Evolutionary conservation across 495 filamentous ascomycete genomes (phyloP).

Genomic region (Aspergillus homomorphus): DNA sequence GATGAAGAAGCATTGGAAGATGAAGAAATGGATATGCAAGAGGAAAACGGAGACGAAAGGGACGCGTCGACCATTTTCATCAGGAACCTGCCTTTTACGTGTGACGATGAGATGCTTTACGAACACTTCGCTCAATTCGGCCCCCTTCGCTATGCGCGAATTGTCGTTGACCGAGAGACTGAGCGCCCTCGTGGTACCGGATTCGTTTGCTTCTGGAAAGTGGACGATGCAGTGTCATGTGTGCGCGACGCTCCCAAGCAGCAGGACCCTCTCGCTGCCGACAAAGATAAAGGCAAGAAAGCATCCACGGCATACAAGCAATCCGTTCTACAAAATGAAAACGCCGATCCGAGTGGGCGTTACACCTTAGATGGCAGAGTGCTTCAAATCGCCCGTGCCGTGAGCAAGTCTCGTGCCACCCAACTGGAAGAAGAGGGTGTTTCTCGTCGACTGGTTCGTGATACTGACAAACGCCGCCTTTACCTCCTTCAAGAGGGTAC

Average conservation of each 20-base stretch:
- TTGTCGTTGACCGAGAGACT: constrained; percentile 80
- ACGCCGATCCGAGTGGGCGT: constrained; percentile 67
- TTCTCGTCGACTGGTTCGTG: constrained; percentile 60
- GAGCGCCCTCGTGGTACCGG: constrained; percentile 86
- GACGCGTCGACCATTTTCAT: constrained; percentile 81
- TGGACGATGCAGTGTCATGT: constrained; percentile 68
- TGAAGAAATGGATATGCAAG: constrained; percentile 49
- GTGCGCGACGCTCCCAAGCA: constrained; percentile 66
- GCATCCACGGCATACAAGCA: constrained; percentile 50
- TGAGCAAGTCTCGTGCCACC: constrained; percentile 72
- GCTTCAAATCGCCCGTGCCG: constrained; percentile 78
- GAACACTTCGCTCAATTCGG: constrained; percentile 85
- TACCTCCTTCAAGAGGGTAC: constrained; percentile 88
- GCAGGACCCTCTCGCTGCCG: constrained; percentile 32
- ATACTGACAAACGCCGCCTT: constrained; percentile 87
- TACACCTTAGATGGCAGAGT: constrained; percentile 90
- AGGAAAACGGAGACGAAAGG: constrained; percentile 49
- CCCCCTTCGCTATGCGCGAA: constrained; percentile 76
- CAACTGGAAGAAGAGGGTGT: constrained; percentile 68
- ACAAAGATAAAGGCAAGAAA: constrained; percentile 42
- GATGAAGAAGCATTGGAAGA: constrained; percentile 45
- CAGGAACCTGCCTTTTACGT: constrained; percentile 88
- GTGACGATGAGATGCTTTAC: constrained; percentile 72
- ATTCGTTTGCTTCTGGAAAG: constrained; percentile 88
- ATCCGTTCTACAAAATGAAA: constrained; percentile 81